phyloP scores from a whole-genome alignment of 805 yeast species.

The Yarrowia keelungensis region DNA sequence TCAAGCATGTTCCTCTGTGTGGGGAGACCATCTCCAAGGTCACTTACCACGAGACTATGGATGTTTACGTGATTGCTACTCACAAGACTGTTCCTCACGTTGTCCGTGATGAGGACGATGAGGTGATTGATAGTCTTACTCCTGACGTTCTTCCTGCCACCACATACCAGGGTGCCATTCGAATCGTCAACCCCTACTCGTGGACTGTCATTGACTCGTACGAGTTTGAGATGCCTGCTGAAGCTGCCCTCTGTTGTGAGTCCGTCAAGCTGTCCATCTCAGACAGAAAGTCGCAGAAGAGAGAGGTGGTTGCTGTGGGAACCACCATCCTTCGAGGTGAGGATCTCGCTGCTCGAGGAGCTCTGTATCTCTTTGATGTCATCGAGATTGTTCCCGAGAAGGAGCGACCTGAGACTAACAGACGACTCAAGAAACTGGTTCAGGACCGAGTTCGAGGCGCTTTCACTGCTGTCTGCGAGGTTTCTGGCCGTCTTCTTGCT shows the following conservation, averaged over 20 bases:
- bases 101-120: constrained; percentile 77
- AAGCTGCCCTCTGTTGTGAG: constrained; percentile 65
- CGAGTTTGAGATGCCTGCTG: constrained; percentile 66
- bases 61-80: constrained; percentile 69
- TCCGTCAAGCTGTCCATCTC: constrained; percentile 58
- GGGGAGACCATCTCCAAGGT: constrained; percentile 71
- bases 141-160: constrained; percentile 61
- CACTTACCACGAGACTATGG: constrained; percentile 70
- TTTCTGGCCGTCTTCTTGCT: constrained; percentile 81
- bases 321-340: constrained; percentile 78
- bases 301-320: constrained; percentile 80
- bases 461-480: constrained; percentile 74
- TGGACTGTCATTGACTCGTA: constrained; percentile 80
- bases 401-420: constrained; percentile 81
- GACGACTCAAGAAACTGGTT: constrained; percentile 73
- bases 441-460: constrained; percentile 84
- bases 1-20: constrained; percentile 46
- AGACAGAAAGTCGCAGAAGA: constrained; percentile 52
- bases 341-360: constrained; percentile 80
- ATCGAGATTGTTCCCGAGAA: constrained; percentile 90
- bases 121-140: constrained; percentile 62
- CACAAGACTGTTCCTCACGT: constrained; percentile 64
- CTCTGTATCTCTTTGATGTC: constrained; percentile 73
- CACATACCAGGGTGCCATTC: constrained; percentile 65
- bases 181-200: constrained; percentile 71